Conservation (phyloP, 2,329 filamentous ascomycete genomes). For the Byssoonygena ceratinophila region DNA sequence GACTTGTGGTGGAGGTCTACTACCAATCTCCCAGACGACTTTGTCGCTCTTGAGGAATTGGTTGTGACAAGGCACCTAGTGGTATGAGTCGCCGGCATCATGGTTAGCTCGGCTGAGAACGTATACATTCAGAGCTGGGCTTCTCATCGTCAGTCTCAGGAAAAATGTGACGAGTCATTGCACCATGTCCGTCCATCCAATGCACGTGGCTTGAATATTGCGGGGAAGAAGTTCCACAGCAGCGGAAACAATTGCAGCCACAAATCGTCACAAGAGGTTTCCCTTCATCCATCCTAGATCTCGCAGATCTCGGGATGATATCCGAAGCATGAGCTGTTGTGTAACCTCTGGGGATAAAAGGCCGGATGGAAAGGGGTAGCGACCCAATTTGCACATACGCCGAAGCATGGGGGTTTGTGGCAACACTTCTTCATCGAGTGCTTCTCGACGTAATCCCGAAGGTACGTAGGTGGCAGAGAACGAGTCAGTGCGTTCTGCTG, state of each 20-base stretch:
- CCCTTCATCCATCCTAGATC: not conserved
- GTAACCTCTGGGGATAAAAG: not conserved
- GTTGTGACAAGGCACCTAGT: no score
- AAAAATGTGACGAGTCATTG: constrained; percentile 3
- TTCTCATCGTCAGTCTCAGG: not conserved
- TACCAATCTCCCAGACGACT: no score
- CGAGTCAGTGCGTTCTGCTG: not conserved
- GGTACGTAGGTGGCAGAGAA: not conserved
- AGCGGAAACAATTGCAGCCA: not conserved
- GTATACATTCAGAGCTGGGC: not conserved
- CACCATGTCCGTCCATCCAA: not conserved
- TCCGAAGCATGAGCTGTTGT: constrained; percentile 4
- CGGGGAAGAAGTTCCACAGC: constrained; percentile 5
- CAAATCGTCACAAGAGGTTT: not conserved
- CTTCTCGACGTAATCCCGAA: not conserved
- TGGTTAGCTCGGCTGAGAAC: no score
- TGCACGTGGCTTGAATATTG: constrained; percentile 11
- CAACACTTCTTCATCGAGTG: not conserved
- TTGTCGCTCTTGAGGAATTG: no score
- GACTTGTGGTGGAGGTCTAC: no score
- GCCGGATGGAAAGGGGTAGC: not conserved
- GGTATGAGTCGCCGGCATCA: not conserved
- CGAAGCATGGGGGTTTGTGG: no score
- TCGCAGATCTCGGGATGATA: constrained; percentile 6
- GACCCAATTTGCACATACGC: not conserved